These are phyloP conservation scores for Solanum hybrid DNA, from an alignment of 305 asterid species.

Conservation along the genomic window DNA sequence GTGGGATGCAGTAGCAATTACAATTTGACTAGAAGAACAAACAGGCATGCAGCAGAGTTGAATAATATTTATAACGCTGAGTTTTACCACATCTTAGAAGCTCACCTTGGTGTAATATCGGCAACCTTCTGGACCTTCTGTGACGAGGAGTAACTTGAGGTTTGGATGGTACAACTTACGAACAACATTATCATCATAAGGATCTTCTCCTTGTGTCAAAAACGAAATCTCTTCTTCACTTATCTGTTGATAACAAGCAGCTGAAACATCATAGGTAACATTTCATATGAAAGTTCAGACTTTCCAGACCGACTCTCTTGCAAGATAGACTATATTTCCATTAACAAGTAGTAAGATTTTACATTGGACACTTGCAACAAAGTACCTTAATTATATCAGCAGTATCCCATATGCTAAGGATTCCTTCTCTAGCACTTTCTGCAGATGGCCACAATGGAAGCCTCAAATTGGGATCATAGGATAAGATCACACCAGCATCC, in stretches of 20 bases:
- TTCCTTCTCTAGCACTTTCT: slow-evolving; percentile 93
- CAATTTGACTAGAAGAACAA: background rate
- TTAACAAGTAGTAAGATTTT: background rate
- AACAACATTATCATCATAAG: slow-evolving; percentile 77
- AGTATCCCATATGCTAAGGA: slow-evolving; percentile 86
- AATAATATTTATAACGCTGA: background rate
- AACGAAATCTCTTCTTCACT: slow-evolving; percentile 91
- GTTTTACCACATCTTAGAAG: slow-evolving; percentile 3
- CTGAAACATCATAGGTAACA: slow-evolving; percentile 8
- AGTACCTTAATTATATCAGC: slow-evolving; percentile 92
- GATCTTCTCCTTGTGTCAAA: slow-evolving; percentile 89
- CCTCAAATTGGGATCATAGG: slow-evolving; percentile 95
- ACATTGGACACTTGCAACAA: background rate
- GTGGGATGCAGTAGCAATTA: background rate
- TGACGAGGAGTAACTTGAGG: slow-evolving; percentile 80
- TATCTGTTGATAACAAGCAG: slow-evolving; percentile 38
- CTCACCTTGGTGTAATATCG: slow-evolving; percentile 90
- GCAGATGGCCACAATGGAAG: slow-evolving; percentile 97
- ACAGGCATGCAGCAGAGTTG: background rate
- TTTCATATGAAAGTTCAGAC: background rate
- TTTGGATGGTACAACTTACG: slow-evolving; percentile 76
- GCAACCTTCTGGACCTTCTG: slow-evolving; percentile 97
- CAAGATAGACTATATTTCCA: background rate
- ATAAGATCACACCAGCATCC: slow-evolving; percentile 85
- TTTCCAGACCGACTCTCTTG: background rate